These are phyloP conservation scores for Chlorophyllum brunneum DNA, from an alignment of 768 basidiomycete species.

Conservation along the genomic window DNA sequence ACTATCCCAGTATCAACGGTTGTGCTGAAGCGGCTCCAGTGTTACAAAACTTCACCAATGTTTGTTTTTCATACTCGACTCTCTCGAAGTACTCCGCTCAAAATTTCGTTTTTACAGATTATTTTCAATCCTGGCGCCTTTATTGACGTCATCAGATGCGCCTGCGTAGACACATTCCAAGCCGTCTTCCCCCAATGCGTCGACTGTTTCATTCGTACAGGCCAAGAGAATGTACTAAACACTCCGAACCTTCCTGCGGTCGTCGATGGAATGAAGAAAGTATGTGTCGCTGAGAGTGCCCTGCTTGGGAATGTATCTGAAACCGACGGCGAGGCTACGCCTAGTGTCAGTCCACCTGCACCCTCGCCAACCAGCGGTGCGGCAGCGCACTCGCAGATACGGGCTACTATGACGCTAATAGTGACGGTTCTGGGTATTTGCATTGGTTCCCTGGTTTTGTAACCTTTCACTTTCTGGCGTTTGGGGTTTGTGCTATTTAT, in stretches of 20 bases:
- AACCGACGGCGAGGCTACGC: constrained; percentile 27
- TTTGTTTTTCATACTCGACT: constrained; percentile 20
- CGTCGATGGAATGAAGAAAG: constrained; percentile 43
- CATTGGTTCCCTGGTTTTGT: not conserved
- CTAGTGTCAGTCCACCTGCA: not conserved
- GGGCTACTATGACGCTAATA: not conserved
- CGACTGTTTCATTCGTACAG: constrained; percentile 61
- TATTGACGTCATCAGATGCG: constrained; percentile 58
- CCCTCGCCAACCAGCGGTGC: not conserved
- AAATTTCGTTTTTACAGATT: constrained; percentile 33
- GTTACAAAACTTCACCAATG: constrained; percentile 52
- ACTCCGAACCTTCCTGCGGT: constrained; percentile 43
- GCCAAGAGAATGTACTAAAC: constrained; percentile 49
- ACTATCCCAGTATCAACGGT: constrained; percentile 49
- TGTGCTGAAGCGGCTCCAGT: constrained; percentile 57
- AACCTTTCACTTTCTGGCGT: not conserved
- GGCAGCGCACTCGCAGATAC: not conserved
- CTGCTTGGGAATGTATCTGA: constrained; percentile 50
- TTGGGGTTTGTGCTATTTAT: not conserved
- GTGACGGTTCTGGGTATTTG: not conserved
- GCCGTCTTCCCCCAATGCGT: constrained; percentile 59
- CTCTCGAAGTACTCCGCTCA: not conserved
- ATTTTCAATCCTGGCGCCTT: constrained; percentile 64
- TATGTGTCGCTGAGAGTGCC: constrained; percentile 50
- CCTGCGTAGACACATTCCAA: constrained; percentile 48